Base-by-base conservation (phyloP, 2,329 filamentous ascomycete genomes). In the Fusarium sororula region DNA sequence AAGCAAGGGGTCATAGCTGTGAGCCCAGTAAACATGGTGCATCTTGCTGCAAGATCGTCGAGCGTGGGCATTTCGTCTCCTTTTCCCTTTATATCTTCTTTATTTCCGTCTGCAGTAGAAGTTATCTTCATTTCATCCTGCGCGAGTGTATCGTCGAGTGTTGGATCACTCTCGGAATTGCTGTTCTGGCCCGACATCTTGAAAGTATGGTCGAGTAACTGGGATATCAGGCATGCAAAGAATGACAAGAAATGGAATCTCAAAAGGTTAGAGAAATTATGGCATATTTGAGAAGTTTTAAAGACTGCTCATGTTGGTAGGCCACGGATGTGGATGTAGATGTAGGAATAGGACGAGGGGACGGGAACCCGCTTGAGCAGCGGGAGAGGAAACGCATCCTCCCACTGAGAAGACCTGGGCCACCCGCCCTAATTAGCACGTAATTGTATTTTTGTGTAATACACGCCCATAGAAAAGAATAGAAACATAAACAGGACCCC, bases 1-100 rank as follows among this genome's bases (percentile, higher is more conserved):
- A 70, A 77, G 24, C 61, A 51, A 10, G 66, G 68, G 59, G 72
- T 74, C 14, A 22, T 51, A 11, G 63, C 41, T 15, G 12, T 45
- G n/a, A 57, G 37, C 12, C 22, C 28, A 22, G 54, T 35, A 26
- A 22, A 20, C 7, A 51, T 39, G 18, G 30, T 24, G 18, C 41
- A 59, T 30, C 6, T 60, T 24, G 22, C 4, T 12, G 42, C 14
- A 15, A 59, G 18, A 7, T 47, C 9, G 20, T 59, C 60, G 11
- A 47, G 24, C 8, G 53, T 35, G 6, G 26, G 35, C 18, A 39
- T 35, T 28, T 35, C 38, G 9, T 38, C 18, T 8, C 14, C 20
- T 18, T 37, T 38, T 18, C 18, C 17, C 14, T 51, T 35, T 18
- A 15, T 4, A 4, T 38, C 8, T 32, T 42, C 38, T 20, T 26